Evolutionary conservation across 192 early-diverging fungal species (phyloP), one percentile per base, ranked within the genome.

Genomic region (Podila minutissima): DNA sequence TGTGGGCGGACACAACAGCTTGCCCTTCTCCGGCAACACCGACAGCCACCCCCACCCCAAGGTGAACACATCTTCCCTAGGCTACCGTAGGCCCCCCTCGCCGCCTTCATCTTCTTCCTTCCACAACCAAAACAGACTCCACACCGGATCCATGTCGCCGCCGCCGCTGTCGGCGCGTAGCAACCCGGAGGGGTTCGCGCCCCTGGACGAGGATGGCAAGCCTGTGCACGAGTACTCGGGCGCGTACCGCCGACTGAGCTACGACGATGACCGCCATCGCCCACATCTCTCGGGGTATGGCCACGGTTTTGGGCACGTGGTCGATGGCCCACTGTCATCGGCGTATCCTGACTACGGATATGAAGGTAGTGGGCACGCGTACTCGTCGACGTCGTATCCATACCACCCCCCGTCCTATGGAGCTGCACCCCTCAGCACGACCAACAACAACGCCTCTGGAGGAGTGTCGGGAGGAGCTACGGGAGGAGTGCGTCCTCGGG

Each of bases 401-500:
- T 46, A 46, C 13, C 41, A 46, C 3, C 13, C 41, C 3, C 41
- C 12, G 3, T 17, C 11, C 41, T 17, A 46, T 4, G 41, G 41
- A 46, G 41, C 2, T 0, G 29, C 29, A 29, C 41, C 11, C 3
- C 15, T 11, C 15, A 24, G 31, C 59, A 60, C 8, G 29, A 31
- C 17, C 59, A 60, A 31, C 15, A 60, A 13, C 28, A 60, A 13
- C 55, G 17, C 7, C 55, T 28, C 17, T 9, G 51, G 64, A 32
- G 61, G 29, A 24, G 59, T 59, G 35, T 5, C 57, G 0, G 35
- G 3, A 12, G 31, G 38, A 17, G 31, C 29, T 37, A 33, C 33
- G 3, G 68, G 48, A 9, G 46, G 29, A 8, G 35, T 64, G 65
- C 35, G 13, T 62, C 5, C 69, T 9, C 24, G 75, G 2, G 64